Percentiles rank a stretch among this genome's conserved stretches.
These are phyloP conservation scores for Ophiostoma himal-ulmi DNA, from an alignment of 2,329 filamentous ascomycete species.

Conservation along the genomic window DNA sequence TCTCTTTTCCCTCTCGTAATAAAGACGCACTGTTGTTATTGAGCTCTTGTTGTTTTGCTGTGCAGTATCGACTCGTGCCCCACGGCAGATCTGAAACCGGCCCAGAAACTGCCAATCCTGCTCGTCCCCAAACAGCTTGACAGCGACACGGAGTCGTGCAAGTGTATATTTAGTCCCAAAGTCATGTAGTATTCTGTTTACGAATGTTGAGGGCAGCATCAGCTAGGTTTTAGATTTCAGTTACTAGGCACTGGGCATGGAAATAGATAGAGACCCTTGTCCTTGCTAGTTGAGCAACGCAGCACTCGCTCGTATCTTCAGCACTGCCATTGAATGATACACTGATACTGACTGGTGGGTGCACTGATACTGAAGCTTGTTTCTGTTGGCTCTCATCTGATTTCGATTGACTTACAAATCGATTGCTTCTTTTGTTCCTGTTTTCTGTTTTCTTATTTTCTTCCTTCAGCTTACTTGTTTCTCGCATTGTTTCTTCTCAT, in stretches of 20 bases:
- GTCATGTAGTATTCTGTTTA: conserved; percentile 4
- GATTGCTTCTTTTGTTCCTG: not conserved
- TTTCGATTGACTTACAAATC: not conserved
- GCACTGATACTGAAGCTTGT: not conserved
- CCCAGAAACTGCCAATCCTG: not conserved
- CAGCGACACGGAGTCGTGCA: not conserved
- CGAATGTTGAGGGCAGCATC: not conserved
- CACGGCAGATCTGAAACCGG: conserved; percentile 7
- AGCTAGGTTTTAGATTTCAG: not conserved
- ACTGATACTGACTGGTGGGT: not conserved
- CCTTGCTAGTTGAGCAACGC: not conserved
- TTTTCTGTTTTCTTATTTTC: not conserved
- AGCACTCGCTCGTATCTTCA: not conserved
- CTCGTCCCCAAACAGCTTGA: conserved; percentile 1
- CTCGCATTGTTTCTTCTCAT: not conserved
- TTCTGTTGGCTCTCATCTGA: not conserved
- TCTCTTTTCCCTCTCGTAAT: too few species aligned
- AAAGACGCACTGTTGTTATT: too few species aligned
- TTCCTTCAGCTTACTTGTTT: not conserved
- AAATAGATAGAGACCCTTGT: not conserved
- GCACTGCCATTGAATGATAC: not conserved
- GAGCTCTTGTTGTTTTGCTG: too few species aligned
- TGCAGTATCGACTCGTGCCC: not conserved
- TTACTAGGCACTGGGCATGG: not conserved
- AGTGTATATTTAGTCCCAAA: not conserved